These are phyloP conservation scores for Metschnikowia dekortorum DNA, from an alignment of 805 yeast genomes.

Conservation along the genomic window DNA sequence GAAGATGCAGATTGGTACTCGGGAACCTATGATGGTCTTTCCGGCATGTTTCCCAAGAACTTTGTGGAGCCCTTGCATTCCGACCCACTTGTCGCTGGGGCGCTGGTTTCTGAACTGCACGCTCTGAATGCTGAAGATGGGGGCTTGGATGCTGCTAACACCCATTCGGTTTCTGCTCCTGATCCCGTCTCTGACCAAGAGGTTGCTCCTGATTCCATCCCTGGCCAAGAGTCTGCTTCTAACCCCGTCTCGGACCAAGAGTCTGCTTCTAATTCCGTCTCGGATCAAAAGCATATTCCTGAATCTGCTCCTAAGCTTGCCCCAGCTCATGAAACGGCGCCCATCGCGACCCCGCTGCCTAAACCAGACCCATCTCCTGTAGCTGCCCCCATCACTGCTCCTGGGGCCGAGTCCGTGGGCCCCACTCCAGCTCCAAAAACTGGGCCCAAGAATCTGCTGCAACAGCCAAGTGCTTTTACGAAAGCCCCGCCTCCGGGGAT, in stretches of 20 bases:
- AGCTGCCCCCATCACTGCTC: not conserved
- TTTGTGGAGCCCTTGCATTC: slow-evolving; percentile 48
- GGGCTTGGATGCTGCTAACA: not conserved
- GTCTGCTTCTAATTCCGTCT: not conserved
- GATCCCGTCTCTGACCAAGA: not conserved
- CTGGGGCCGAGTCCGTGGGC: not conserved
- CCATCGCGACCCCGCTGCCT: no score
- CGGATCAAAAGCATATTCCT: not conserved
- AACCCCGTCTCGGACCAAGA: not conserved
- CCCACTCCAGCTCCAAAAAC: not conserved
- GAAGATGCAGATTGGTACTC: slow-evolving; percentile 92
- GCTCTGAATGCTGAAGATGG: not conserved
- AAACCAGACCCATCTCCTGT: not conserved
- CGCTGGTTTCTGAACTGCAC: not conserved
- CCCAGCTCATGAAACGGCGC: no score
- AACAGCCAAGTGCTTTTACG: not conserved
- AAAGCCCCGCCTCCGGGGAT: slow-evolving; percentile 1
- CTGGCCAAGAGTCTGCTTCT: not conserved
- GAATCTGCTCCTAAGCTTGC: not conserved
- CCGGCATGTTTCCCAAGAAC: slow-evolving; percentile 85
- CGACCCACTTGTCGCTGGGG: not conserved
- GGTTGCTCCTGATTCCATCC: not conserved
- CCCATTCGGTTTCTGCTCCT: no score
- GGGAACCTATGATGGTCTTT: slow-evolving; percentile 60
- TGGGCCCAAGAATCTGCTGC: not conserved